These are phyloP conservation scores for Sherardia arvensis DNA, from an alignment of 257 asterid species.

Conservation along the genomic window DNA sequence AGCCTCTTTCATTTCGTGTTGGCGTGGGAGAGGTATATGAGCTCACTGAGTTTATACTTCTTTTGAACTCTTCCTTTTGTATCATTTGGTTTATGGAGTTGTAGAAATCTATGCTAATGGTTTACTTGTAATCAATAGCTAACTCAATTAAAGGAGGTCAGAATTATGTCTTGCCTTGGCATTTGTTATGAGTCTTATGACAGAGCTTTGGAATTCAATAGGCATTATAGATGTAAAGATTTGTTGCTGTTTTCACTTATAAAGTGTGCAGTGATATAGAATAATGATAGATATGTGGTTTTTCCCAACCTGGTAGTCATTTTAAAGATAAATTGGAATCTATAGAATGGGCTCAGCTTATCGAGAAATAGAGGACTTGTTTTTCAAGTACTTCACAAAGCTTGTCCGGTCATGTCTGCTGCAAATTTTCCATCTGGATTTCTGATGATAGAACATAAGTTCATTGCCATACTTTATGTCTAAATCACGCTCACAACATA, in stretches of 20 bases:
- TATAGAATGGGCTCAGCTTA: neutral
- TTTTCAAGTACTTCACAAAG: neutral
- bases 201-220: neutral
- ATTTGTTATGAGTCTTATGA: conserved; percentile 1
- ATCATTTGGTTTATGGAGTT: neutral
- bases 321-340: neutral
- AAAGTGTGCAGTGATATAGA: neutral
- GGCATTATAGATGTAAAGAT: neutral
- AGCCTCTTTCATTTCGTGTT: conserved; percentile 76
- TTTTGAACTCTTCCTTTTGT: neutral
- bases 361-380: neutral
- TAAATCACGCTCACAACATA: no score
- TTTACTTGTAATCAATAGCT: neutral
- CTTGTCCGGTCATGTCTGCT: neutral
- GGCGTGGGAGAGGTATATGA: conserved; percentile 82
- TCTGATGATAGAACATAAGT: neutral
- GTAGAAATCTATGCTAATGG: neutral
- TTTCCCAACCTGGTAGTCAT: neutral
- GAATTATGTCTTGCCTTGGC: neutral
- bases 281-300: neutral
- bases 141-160: neutral
- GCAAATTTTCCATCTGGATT: neutral
- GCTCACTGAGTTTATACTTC: neutral
- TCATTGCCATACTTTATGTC: neutral
- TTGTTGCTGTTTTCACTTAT: neutral